These are phyloP conservation scores for Tardiomyces blankii DNA, from an alignment of 1,139 yeast species.

Conservation along the genomic window DNA sequence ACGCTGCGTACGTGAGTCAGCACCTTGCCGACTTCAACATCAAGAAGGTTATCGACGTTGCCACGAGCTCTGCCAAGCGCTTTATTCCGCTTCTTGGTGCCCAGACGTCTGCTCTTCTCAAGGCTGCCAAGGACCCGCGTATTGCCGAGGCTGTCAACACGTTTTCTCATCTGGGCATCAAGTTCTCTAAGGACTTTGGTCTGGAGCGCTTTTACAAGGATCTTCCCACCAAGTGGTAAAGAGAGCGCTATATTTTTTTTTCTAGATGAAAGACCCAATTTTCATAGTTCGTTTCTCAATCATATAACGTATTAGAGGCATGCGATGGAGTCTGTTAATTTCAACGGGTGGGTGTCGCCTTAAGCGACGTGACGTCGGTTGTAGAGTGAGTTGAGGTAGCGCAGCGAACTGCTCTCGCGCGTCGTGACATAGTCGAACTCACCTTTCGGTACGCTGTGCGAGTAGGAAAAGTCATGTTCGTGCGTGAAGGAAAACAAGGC, in stretches of 20 bases:
- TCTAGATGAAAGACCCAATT: not conserved
- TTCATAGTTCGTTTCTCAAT: not conserved
- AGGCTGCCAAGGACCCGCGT: not conserved
- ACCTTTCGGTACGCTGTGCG: not conserved
- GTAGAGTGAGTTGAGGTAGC: not conserved
- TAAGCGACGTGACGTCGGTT: not conserved
- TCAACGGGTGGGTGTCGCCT: not conserved
- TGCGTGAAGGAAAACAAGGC: conserved; percentile 6
- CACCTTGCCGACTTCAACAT: conserved; percentile 5
- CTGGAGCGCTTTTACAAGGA: not conserved
- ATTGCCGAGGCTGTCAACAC: not conserved
- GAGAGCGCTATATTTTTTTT: not conserved
- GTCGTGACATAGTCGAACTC: not conserved
- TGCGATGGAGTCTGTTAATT: not conserved
- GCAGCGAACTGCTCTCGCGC: not conserved
- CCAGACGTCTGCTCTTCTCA: not conserved
- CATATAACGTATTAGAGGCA: not conserved
- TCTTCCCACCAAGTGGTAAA: not conserved
- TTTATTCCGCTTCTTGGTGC: not conserved
- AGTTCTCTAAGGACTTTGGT: not conserved
- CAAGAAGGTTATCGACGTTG: conserved; percentile 1
- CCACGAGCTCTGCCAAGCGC: conserved; percentile 1
- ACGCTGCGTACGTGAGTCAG: conserved; percentile 3
- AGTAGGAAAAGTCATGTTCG: conserved; percentile 3
- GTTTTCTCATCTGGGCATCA: not conserved